Evolutionary conservation across 345 rosid genomes (phyloP).

Genomic region (Cardamine occulta): DNA sequence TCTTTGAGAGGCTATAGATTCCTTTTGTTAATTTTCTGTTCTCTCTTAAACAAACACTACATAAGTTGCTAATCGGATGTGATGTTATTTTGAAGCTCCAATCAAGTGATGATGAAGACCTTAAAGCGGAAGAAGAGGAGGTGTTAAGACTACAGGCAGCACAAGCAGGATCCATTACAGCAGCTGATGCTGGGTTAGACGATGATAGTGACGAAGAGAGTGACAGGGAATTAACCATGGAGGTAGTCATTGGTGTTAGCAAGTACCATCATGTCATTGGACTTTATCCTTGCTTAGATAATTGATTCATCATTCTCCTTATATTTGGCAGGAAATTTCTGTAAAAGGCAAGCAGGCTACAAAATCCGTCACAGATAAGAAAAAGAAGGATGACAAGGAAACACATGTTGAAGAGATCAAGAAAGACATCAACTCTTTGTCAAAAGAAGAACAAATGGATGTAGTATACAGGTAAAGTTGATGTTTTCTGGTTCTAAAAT

Average conservation of each 20-base stretch:
- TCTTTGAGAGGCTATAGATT: not conserved
- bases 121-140: slow-evolving; percentile 70
- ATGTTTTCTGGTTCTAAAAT: not conserved
- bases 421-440: slow-evolving; percentile 76
- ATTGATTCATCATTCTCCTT: slow-evolving; percentile 14
- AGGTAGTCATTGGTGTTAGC: slow-evolving; percentile 51
- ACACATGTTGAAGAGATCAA: slow-evolving; percentile 57
- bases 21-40: not conserved
- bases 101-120: slow-evolving; percentile 85
- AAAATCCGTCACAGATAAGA: slow-evolving; percentile 41
- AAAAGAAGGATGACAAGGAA: slow-evolving; percentile 39
- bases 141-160: slow-evolving; percentile 55
- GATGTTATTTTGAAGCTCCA: slow-evolving; percentile 49
- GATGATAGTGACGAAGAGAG: slow-evolving; percentile 57
- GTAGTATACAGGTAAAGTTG: slow-evolving; percentile 66
- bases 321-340: slow-evolving; percentile 59
- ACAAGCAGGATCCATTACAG: slow-evolving; percentile 52
- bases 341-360: slow-evolving; percentile 44
- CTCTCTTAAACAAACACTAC: not conserved
- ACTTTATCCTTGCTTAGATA: slow-evolving; percentile 20
- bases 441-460: slow-evolving; percentile 89
- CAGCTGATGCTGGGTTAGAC: slow-evolving; percentile 79
- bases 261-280: not conserved
- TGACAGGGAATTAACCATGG: slow-evolving; percentile 67
- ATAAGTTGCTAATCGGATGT: slow-evolving; percentile 17